Evolutionary conservation across 108 stramenopile genomes (phyloP), one percentile per base, ranked within the genome.

Genomic region (Cyclotella choctawhatcheeana): DNA sequence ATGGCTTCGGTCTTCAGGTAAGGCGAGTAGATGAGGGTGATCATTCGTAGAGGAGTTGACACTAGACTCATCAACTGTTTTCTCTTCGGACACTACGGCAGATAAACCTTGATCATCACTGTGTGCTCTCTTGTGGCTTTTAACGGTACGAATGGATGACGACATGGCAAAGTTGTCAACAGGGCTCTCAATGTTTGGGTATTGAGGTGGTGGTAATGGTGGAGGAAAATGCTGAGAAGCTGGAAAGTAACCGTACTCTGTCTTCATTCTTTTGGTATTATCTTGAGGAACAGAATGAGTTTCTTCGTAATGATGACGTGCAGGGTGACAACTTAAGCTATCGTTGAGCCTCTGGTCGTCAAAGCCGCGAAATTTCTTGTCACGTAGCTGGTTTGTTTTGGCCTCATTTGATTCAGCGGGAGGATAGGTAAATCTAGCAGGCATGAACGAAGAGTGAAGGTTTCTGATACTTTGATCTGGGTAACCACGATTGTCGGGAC

Each of bases 1-100:
- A 79, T 89, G 89, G 10, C 86, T 79, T 40, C 82, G 83, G 67
- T 93, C 93, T 32, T 81, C 67, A 18, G 79, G 71, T 74, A 88
- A 75, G 0, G 85, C 82, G 45, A 79, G 71, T n/a, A 60, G 43
- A 44, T 43, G 65, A 33, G 69, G 69, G 22, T 43, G 64, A 14
- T 60, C 59, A 35, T 67, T 62, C 20, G 37, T 67, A 27, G 52
- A 60, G 18, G 58, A 40, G 20, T 37, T 31, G 10, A 45, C 25
- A 44, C 32, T 52, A 30, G 58, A 33, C 24, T 65, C 52, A 22
- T 70, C 48, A 4, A 48, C 8, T 4, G 8, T 35, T 27, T 17
- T 60, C 34, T 24, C 34, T 30, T 55, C 59, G 21, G 55, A 53
- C 34, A 50, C 60, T 30, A 55, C 61, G 16, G 37, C 35, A 0